Evolutionary conservation across 2,329 filamentous ascomycete species (phyloP).

Genomic region (Botryotinia calthae): DNA sequence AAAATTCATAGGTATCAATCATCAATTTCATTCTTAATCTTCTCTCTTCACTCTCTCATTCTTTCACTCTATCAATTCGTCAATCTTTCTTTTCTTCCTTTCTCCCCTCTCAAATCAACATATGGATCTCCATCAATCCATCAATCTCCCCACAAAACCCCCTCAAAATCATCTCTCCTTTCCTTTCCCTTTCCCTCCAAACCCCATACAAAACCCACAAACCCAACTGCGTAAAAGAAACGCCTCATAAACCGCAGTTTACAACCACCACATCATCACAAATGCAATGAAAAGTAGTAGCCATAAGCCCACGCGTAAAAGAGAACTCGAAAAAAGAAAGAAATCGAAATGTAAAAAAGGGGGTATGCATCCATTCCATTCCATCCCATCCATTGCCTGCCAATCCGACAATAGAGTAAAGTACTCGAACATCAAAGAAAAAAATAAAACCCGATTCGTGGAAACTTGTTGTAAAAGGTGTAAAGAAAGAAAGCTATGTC

Average conservation of each 20-base stretch:
- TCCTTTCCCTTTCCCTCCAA: neutral
- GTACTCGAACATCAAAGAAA: slow-evolving; percentile 7
- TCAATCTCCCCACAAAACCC: no score
- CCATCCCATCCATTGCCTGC: neutral
- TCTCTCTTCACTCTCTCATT: neutral
- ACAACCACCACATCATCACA: neutral
- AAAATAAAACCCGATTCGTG: neutral
- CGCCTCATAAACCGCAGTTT: neutral
- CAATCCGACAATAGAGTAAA: slow-evolving; percentile 1
- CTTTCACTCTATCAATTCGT: neutral
- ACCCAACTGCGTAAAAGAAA: neutral
- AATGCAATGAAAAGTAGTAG: neutral
- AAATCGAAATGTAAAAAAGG: slow-evolving; percentile 1
- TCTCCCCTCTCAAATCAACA: neutral
- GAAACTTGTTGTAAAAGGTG: neutral
- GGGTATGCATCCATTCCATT: slow-evolving; percentile 13
- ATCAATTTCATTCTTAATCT: slow-evolving; percentile 10
- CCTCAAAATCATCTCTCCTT: neutral
- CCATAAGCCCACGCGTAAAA: neutral
- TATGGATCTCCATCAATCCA: neutral
- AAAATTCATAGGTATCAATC: slow-evolving; percentile 16
- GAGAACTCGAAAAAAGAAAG: neutral
- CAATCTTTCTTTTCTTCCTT: neutral
- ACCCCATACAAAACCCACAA: neutral
- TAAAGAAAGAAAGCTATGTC: slow-evolving; percentile 7